Evolutionary conservation across 139 green algal genomes (phyloP).

Genomic region (Picochlorum sp.): DNA sequence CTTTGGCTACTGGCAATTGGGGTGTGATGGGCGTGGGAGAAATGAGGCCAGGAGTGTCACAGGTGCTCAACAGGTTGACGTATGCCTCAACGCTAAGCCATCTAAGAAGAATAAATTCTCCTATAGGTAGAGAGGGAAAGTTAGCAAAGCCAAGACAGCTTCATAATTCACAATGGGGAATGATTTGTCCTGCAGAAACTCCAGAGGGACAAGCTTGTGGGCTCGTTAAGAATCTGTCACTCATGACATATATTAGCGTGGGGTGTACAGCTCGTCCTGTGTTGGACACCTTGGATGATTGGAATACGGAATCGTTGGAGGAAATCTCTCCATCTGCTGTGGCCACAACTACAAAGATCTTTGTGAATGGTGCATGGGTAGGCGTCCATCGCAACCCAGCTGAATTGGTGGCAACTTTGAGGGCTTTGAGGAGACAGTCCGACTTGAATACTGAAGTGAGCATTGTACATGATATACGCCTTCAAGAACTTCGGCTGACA

Average conservation of each 20-base stretch:
- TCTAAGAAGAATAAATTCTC: conserved; percentile 93
- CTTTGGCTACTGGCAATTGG: conserved; percentile 97
- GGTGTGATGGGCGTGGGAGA: conserved; percentile 69
- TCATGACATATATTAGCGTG: conserved; percentile 88
- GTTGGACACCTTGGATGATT: conserved; percentile 75
- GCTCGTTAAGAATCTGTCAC: conserved; percentile 98
- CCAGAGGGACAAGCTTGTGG: conserved; percentile 89
- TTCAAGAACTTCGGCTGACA: conserved; percentile 80
- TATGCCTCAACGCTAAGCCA: conserved; percentile 93
- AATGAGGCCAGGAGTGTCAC: conserved; percentile 72
- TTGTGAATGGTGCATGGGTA: conserved; percentile 75
- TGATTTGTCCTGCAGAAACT: conserved; percentile 95
- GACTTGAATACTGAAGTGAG: conserved; percentile 69
- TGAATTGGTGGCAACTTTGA: conserved; percentile 64
- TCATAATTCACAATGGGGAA: conserved; percentile 98
- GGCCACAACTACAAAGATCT: conserved; percentile 62
- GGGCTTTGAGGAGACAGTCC: conserved; percentile 59
- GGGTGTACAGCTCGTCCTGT: conserved; percentile 57
- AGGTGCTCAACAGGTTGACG: conserved; percentile 94
- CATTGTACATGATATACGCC: conserved; percentile 77
- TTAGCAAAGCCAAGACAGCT: conserved; percentile 95
- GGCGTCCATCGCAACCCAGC: conserved; percentile 69
- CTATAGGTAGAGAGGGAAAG: conserved; percentile 90
- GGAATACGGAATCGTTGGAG: conserved; percentile 67
- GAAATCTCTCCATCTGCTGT: conserved; percentile 63